Evolutionary conservation across 169 alveolate species (phyloP).

Genomic region (Cyclospora cayetanensis): DNA sequence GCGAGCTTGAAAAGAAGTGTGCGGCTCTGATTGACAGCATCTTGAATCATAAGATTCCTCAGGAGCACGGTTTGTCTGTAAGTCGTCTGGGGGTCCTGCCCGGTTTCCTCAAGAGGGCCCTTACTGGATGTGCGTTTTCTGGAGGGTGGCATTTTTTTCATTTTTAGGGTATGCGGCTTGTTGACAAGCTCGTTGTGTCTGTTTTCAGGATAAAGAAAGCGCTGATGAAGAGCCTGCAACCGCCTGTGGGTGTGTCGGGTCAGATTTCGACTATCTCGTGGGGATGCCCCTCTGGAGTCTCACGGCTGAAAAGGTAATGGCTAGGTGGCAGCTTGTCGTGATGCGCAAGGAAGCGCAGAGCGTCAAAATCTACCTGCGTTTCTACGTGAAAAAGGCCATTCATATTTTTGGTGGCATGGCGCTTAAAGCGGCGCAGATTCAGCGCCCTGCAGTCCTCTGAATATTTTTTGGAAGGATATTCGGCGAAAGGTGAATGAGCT

Average conservation of each 20-base stretch:
- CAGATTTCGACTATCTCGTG: slow-evolving; percentile 93
- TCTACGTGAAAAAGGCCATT: too few relatives aligned
- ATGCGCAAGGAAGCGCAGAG: too few relatives aligned
- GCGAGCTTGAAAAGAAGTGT: slow-evolving; percentile 50
- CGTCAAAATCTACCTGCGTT: too few relatives aligned
- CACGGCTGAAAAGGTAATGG: slow-evolving; percentile 92
- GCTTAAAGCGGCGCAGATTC: too few relatives aligned
- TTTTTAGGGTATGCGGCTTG: background rate
- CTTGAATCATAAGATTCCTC: slow-evolving; percentile 46
- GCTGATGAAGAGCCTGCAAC: slow-evolving; percentile 30
- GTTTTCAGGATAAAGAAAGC: slow-evolving; percentile 17
- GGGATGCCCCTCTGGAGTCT: slow-evolving; percentile 95
- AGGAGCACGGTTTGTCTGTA: slow-evolving; percentile 49
- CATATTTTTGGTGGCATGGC: too few relatives aligned
- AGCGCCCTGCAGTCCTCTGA: too few relatives aligned
- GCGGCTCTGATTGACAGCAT: slow-evolving; percentile 31
- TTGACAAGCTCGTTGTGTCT: background rate
- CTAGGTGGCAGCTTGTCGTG: too few relatives aligned
- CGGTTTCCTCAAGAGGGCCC: background rate
- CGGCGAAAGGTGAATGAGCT: too few relatives aligned
- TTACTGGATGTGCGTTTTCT: background rate
- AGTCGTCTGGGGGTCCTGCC: background rate
- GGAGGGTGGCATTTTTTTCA: background rate
- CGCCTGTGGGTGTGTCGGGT: slow-evolving; percentile 52
- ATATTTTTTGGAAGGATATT: too few relatives aligned